Evolutionary conservation across 2,329 filamentous ascomycete species (phyloP), one percentile per base, ranked within the genome.

Genomic region (Botrytis hyacinthi): DNA sequence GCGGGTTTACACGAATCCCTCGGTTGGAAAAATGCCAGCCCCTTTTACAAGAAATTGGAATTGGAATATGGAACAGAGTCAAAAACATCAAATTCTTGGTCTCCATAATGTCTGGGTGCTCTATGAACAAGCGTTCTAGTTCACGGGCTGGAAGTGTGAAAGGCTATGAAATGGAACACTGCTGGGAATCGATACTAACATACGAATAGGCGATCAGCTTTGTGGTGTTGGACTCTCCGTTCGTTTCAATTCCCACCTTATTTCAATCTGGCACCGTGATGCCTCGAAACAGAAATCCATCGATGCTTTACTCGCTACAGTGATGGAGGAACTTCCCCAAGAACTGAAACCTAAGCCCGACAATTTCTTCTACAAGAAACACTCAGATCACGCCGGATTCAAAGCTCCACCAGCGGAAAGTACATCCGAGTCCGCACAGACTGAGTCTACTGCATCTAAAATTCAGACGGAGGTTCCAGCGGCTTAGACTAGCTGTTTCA

Each of bases 241-340:
- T 73, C 91, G 95, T 79, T 97, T 96, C 87, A 97, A 95, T 84
- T 92, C 91, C 44, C 91, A 95, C 81, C 89, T 97, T 78, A 92
- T 98, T 81, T 92, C 93, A 78, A 89, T 98, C 80, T 98, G 95
- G 95, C 96, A 97, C 84, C 93, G 96, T 76, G 92, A 97, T 80
- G 91, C 91, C 35, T 91, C 90, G 74, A 94, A 96, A 83, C 87
- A 93, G 80, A 90, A 88, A 78, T 96, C 94, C 9, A 88, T 96
- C 78, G 90, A 95, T 80, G 88, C 86, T 76, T 87, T 98, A 74
- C 86, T 95, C 67, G 84, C 89, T 75, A 91, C 89, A 66, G 90
- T 97, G 70, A 85, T 97, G 66, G 88, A 91, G 70, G 89, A 93
- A 77, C 85, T 98, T 44, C 91, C 91, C 9, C 84, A 87, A 1